Evolutionary conservation across 768 basidiomycete species (phyloP), one percentile per base, ranked within the genome.

Genomic region (Pholiota conissans): DNA sequence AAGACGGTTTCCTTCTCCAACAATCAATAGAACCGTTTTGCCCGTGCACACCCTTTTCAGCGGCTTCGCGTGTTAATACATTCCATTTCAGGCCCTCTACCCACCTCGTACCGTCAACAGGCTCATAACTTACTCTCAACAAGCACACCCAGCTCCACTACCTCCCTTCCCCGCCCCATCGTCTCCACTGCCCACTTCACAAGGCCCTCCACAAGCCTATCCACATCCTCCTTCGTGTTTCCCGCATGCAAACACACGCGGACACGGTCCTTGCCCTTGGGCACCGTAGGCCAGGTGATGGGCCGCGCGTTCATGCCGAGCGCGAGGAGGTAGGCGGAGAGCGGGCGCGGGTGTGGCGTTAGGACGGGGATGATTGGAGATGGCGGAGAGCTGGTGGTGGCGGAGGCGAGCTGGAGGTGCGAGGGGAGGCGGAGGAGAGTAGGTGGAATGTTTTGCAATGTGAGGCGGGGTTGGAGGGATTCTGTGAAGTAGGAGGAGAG

Each of bases 271-370:
- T 82, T 82, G 8, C 92, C 94, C 52, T 86, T 87, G 0, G 95
- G 93, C 0, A 97, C 95, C 0, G 95, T 97, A 0, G 96, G 95
- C 77, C 87, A 89, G 9, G 84, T 86, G 39, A 94, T 93, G 3
- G 90, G 85, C 3, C 87, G 84, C 0, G 87, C 89, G 62, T 87
- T 85, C 65, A 90, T 79, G 1, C 81, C 81, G 2, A 73, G 71
- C 20, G 71, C 55, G 45, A 72, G 66, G 45, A 97, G 85, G 67
- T 86, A 81, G 0, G 83, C 75, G 0, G 94, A 88, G 24, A 97
- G 83, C 0, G 85, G 83, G 2, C 89, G 90, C 0, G 95, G 89
- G 20, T 83, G 79, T 1, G 84, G 74, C 0, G 93, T 96, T 55
- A 94, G 75, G 42, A 98, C 77, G 0, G 95, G 94, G 57, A 95